Evolutionary conservation across 202 grass and related monocot genomes (phyloP), one percentile per base, ranked within the genome.

Genomic region (Dendrocalamus latiflorus): DNA sequence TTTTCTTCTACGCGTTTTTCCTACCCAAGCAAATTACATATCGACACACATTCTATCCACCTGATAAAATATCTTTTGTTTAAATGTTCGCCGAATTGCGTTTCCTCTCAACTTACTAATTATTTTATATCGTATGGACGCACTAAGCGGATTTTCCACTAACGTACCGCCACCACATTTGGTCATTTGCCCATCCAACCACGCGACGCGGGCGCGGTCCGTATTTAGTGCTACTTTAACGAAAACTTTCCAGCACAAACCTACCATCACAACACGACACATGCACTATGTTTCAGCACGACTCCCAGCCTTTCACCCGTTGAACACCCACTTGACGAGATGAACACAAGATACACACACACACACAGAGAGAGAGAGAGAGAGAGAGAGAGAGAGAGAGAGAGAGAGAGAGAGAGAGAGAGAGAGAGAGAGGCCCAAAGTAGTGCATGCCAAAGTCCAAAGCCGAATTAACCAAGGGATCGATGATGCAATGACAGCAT

Each of bases 211-310:
- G 70, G 13, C 71, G 9, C 49, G 18, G 81, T 54, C 5, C 43
- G 26, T 47, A n/a, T 37, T 10, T 48, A 74, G 64, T 71, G 74
- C 43, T 56, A 18, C 83, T 79, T 85, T 72, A 78, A 57, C 75
- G 18, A 68, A 70, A 51, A 51, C 51, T 78, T 85, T 69, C 43
- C 65, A 39, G 14, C 58, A 28, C 54, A 17, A 58, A 41, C 73
- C 28, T 15, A 70, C 11, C 10, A 25, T 38, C 66, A 8, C 67
- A 44, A 3, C 60, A 3, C 25, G 25, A 14, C 24, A 38, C 30
- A 39, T 39, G 63, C 17, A n/a, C 62, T 58, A 5, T 0, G 5
- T 12, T 62, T 30, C 25, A 33, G 13, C 58, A 61, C 10, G 18
- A 28, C 5, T 28, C 11, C 24, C 13, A 2, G 24, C 13, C 58